Conservation (phyloP, 805 yeast genomes). For the Schwanniomyces yamadae region DNA sequence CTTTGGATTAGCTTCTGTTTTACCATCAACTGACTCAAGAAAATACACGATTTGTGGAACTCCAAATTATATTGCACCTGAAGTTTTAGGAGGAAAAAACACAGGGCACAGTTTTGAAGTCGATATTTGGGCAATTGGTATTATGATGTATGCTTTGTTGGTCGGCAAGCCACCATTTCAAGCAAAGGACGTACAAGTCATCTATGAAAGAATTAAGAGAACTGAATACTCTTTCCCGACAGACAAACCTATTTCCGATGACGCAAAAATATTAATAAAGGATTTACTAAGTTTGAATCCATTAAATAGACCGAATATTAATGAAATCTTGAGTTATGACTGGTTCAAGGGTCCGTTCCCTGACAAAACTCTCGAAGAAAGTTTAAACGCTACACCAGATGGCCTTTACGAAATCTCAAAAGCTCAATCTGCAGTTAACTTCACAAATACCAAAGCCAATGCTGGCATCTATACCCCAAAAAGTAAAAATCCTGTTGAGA, state of each 20-base stretch:
- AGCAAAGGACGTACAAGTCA: conserved; percentile 87
- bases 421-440: conserved; percentile 65
- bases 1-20: conserved; percentile 96
- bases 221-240: conserved; percentile 80
- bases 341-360: conserved; percentile 93
- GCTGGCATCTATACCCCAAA: conserved; percentile 61
- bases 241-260: conserved; percentile 62
- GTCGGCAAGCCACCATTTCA: conserved; percentile 98
- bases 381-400: conserved; percentile 64
- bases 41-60: conserved; percentile 97
- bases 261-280: conserved; percentile 69
- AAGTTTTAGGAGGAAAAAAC: conserved; percentile 83
- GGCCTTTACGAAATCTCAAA: conserved; percentile 51
- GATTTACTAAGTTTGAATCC: conserved; percentile 81
- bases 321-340: conserved; percentile 73
- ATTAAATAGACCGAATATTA: conserved; percentile 71
- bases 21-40: conserved; percentile 64
- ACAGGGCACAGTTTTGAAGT: conserved; percentile 93
- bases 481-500: conserved; percentile 64
- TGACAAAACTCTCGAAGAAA: conserved; percentile 56
- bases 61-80: conserved; percentile 98
- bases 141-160: conserved; percentile 90
- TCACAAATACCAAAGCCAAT: conserved; percentile 59
- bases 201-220: conserved; percentile 86
- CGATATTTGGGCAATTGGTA: conserved; percentile 97